phyloP scores from a whole-genome alignment of 1,284 basidiomycete genomes.

The Malassezia dermatis region DNA sequence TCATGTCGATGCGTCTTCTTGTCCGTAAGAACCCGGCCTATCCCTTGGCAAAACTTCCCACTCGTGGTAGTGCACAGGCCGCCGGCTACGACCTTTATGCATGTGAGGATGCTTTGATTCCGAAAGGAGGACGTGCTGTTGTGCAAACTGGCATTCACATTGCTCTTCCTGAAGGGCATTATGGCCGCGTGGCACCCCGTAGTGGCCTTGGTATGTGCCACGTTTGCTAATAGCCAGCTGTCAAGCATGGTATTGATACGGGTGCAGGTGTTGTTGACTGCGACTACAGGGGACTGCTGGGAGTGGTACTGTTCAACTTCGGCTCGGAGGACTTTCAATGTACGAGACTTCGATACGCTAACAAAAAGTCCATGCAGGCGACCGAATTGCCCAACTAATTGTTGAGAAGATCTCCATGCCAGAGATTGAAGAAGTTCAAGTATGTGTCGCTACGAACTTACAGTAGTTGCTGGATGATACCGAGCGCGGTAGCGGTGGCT shows the following conservation, averaged over 20 bases:
- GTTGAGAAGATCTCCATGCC: slow-evolving; percentile 82
- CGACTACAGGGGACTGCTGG: slow-evolving; percentile 84
- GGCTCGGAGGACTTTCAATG: slow-evolving; percentile 67
- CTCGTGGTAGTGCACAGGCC: slow-evolving; percentile 69
- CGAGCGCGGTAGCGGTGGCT: slow-evolving; percentile 71
- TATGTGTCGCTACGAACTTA: slow-evolving; percentile 35
- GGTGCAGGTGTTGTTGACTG: slow-evolving; percentile 94
- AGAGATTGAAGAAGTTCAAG: slow-evolving; percentile 71
- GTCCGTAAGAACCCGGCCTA: slow-evolving; percentile 67
- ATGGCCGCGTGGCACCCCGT: slow-evolving; percentile 87
- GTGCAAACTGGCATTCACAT: slow-evolving; percentile 82
- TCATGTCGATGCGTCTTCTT: slow-evolving; percentile 53
- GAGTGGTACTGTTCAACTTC: slow-evolving; percentile 88
- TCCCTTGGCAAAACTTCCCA: slow-evolving; percentile 69
- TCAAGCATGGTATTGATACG: slow-evolving; percentile 91
- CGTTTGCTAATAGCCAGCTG: slow-evolving; percentile 55
- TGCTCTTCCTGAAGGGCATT: slow-evolving; percentile 81
- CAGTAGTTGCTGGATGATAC: slow-evolving; percentile 69
- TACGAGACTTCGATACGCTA: neutral
- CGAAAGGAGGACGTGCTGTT: slow-evolving; percentile 63
- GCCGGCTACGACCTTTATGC: slow-evolving; percentile 93
- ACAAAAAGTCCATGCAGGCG: slow-evolving; percentile 68
- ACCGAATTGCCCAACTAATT: slow-evolving; percentile 87
- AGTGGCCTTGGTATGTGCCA: slow-evolving; percentile 69
- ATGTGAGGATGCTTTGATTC: slow-evolving; percentile 49